Conservation (phyloP, 2,329 filamentous ascomycete genomes). For the Cladosporium halotolerans region DNA sequence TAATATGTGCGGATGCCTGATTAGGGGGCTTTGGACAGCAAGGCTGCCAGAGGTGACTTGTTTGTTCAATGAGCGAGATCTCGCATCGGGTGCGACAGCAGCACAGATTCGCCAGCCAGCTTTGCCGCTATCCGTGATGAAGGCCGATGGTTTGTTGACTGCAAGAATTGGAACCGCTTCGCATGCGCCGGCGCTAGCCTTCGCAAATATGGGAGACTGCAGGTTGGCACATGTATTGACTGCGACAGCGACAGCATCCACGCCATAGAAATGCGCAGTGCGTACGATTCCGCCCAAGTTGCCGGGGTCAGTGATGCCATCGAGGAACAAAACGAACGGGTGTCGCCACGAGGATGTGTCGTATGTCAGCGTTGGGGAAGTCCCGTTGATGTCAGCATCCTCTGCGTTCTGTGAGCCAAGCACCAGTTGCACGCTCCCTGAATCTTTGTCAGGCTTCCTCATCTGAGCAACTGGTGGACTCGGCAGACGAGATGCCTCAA, state of each 20-base stretch:
- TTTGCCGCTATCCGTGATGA: conserved; percentile 60
- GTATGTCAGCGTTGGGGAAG: conserved; percentile 45
- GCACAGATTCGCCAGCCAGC: conserved; percentile 82
- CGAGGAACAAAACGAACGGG: conserved; percentile 67
- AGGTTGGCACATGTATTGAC: conserved; percentile 65
- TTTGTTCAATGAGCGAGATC: not conserved
- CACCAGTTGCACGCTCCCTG: conserved; percentile 51
- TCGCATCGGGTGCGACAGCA: conserved; percentile 48
- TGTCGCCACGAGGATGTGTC: conserved; percentile 44
- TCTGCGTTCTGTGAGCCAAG: conserved; percentile 62
- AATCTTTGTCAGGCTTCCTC: conserved; percentile 24
- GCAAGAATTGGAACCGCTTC: conserved; percentile 72
- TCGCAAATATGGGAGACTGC: conserved; percentile 70
- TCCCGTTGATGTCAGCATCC: conserved; percentile 68
- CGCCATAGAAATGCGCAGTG: conserved; percentile 83
- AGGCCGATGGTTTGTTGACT: conserved; percentile 59
- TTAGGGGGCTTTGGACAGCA: conserved; percentile 20
- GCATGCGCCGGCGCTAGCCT: conserved; percentile 80
- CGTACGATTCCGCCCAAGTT: conserved; percentile 88
- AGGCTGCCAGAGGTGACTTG: conserved; percentile 15
- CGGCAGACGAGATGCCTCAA: conserved; percentile 81
- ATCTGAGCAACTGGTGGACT: conserved; percentile 37
- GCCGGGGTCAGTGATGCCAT: conserved; percentile 71
- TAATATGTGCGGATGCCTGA: conserved; percentile 61
- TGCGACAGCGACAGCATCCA: conserved; percentile 74